Base-by-base conservation (phyloP, 2,329 filamentous ascomycete genomes). In the Magnaporthiopsis poae region DNA sequence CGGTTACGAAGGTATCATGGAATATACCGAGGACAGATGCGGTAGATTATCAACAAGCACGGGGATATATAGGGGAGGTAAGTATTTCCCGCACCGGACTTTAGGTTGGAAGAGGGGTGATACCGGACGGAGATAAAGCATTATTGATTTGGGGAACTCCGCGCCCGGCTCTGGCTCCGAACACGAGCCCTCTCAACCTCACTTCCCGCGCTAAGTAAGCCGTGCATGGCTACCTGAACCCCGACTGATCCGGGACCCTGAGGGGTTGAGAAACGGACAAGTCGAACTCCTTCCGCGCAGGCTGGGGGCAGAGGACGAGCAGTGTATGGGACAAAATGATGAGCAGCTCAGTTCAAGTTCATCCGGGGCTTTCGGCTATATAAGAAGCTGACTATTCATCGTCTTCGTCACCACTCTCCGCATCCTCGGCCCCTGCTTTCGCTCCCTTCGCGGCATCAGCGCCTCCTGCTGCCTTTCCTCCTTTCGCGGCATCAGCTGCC, bases 71-170 rank as follows among this genome's bases (percentile, higher is more conserved):
- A 39, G 36, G 36, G 5, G 2, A 36, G 31, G 31, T 31, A 36
- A 9, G 36, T 39, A 25, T 7, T 7, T n/a, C 5, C 46, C 9
- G n/a, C 7, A 21, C n/a, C 46, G 46, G 46, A 7, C 7, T 56
- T 56, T 56, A 18, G 46, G 46, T 56, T 56, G 21, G 21, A 9
- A 56, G 46, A 56, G 46, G 46, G 46, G 46, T 56, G 21, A 4
- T 21, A 9, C 46, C 46, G 21, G 46, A 56, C n/a, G 46, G 18
- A 56, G n/a, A 5, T 56, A 13, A n/a, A n/a, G n/a, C 46, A 11
- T 56, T 5, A 9, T 56, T 56, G 60, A 61, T 29, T 29, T 61
- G 60, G 60, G 60, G 60, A 61, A 61, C 60, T 61, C 60, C 60
- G 60, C n/a, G 21, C 3, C 46, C 46, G 18, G 13, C 46, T 56